These are phyloP conservation scores for Pseudopithomyces maydicus DNA, from an alignment of 2,329 filamentous ascomycete species.

Conservation along the genomic window DNA sequence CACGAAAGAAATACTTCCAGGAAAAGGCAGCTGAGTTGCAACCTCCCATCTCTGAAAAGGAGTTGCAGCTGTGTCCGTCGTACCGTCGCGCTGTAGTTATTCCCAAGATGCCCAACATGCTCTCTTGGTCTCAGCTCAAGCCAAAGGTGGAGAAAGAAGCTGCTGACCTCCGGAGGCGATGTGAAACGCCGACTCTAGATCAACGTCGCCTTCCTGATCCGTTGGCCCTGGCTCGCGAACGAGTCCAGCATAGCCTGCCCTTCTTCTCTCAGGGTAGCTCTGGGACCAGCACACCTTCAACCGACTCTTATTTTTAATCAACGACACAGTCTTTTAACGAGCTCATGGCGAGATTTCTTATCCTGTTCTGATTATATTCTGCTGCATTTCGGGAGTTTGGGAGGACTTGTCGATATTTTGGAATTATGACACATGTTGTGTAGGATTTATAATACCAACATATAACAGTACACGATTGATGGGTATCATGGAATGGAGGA, in stretches of 20 bases:
- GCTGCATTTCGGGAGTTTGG: constrained; percentile 1
- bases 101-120: constrained; percentile 44
- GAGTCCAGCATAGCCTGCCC: background rate
- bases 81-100: constrained; percentile 47
- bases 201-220: background rate
- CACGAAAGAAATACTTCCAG: constrained; percentile 43
- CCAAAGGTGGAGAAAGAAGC: constrained; percentile 44
- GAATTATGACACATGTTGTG: too few species aligned
- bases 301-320: background rate
- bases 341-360: background rate
- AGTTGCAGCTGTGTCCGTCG: constrained; percentile 45
- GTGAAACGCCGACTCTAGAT: background rate
- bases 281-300: constrained; percentile 1
- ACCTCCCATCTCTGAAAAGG: constrained; percentile 41
- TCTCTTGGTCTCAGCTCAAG: constrained; percentile 42
- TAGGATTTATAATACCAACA: too few species aligned
- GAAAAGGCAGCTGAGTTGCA: constrained; percentile 43
- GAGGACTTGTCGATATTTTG: background rate
- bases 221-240: background rate
- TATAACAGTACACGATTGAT: too few species aligned
- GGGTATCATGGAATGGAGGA: background rate
- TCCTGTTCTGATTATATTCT: background rate
- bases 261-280: background rate
- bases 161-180: constrained; percentile 19
- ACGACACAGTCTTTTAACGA: background rate